Percentiles rank a stretch among this genome's conserved stretches.
Evolutionary conservation across 2,329 filamentous ascomycete species (phyloP).

Genomic region (Nothophoma quercina): DNA sequence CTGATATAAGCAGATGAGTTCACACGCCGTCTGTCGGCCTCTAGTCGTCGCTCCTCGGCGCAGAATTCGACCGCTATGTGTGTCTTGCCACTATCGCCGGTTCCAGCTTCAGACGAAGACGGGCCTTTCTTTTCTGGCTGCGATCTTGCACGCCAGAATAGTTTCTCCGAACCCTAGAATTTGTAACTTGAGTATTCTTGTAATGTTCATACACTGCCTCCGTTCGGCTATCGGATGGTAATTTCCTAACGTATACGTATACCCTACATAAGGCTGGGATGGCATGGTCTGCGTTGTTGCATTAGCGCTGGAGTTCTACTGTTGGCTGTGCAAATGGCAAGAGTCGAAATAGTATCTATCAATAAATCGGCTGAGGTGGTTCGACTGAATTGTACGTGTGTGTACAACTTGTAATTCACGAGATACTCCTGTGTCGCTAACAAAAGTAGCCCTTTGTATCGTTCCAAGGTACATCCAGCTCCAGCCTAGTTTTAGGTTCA

Average conservation of each 20-base stretch:
- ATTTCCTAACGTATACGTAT: slow-evolving; percentile 18
- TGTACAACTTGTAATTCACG: too few relatives aligned
- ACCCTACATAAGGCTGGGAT: slow-evolving; percentile 9
- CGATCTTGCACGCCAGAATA: slow-evolving; percentile 3
- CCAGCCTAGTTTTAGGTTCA: too few relatives aligned
- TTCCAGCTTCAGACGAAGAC: not conserved
- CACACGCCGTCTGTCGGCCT: not conserved
- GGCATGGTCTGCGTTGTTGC: slow-evolving; percentile 31
- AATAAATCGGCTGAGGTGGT: too few relatives aligned
- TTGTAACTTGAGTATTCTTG: slow-evolving; percentile 5
- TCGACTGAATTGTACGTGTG: too few relatives aligned
- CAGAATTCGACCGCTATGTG: not conserved
- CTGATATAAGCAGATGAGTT: slow-evolving; percentile 1
- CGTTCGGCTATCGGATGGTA: not conserved
- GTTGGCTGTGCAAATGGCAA: not conserved
- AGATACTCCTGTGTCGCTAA: too few relatives aligned
- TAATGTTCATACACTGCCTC: slow-evolving; percentile 13
- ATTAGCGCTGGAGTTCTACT: slow-evolving; percentile 42
- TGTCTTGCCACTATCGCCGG: not conserved
- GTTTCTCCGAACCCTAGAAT: slow-evolving; percentile 26
- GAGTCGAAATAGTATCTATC: not conserved
- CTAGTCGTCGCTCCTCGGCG: not conserved
- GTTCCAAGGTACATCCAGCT: too few relatives aligned
- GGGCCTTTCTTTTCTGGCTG: not conserved
- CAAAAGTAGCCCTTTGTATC: too few relatives aligned